Evolutionary conservation across 2,329 filamentous ascomycete species (phyloP).

Genomic region (Calonectria montana): DNA sequence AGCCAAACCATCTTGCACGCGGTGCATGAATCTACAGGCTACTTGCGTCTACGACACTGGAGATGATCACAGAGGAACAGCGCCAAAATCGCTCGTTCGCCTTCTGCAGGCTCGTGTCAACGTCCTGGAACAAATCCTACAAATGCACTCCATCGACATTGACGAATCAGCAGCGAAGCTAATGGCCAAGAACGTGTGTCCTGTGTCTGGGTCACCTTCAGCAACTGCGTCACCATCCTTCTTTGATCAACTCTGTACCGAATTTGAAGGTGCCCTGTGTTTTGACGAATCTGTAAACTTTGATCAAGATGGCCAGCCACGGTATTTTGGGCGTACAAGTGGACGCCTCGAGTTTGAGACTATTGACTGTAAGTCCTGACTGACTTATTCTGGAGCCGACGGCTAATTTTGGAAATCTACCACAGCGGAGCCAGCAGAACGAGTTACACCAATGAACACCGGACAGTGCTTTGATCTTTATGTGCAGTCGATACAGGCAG

Average conservation of each 20-base stretch:
- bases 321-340: constrained; percentile 51
- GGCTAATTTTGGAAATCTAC: neutral
- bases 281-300: constrained; percentile 51
- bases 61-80: neutral
- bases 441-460: neutral
- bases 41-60: constrained; percentile 34
- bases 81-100: neutral
- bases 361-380: neutral
- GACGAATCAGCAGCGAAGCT: neutral
- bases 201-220: neutral
- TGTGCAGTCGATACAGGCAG: neutral
- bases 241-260: constrained; percentile 25
- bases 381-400: neutral
- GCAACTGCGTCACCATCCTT: neutral
- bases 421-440: neutral
- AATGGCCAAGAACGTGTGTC: neutral
- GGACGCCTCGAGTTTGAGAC: constrained; percentile 47
- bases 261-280: constrained; percentile 27
- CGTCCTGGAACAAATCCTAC: constrained; percentile 1
- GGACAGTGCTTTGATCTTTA: neutral
- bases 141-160: constrained; percentile 2
- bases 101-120: constrained; percentile 11
- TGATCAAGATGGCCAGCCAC: constrained; percentile 48
- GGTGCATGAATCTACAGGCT: constrained; percentile 30
- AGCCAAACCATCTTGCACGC: neutral